Evolutionary conservation across 2,329 filamentous ascomycete genomes (phyloP).

Genomic region (Moelleriella libera): DNA sequence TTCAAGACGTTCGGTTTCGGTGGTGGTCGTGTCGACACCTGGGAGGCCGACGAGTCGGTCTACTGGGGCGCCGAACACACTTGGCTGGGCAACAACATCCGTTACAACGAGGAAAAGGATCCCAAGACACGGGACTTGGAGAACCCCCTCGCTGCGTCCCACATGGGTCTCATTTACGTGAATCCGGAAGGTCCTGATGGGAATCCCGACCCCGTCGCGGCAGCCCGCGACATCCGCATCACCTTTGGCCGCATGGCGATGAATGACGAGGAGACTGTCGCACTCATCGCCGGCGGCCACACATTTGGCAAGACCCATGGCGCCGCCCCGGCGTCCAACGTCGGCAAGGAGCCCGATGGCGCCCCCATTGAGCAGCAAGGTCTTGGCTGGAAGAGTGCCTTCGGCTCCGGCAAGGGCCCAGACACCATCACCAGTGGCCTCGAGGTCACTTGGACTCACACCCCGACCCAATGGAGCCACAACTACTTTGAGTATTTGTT

Average conservation of each 20-base stretch:
- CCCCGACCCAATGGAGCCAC: slow-evolving; percentile 64
- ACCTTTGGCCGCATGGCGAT: slow-evolving; percentile 73
- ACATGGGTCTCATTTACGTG: slow-evolving; percentile 69
- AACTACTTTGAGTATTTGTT: slow-evolving; percentile 63
- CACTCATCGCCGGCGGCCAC: slow-evolving; percentile 66
- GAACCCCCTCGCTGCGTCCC: slow-evolving; percentile 48
- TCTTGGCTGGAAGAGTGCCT: slow-evolving; percentile 56
- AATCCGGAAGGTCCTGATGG: slow-evolving; percentile 69
- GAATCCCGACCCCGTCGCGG: slow-evolving; percentile 52
- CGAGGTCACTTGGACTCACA: slow-evolving; percentile 68
- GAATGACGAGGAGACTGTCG: slow-evolving; percentile 71
- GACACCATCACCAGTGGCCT: slow-evolving; percentile 64
- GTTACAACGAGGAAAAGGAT: slow-evolving; percentile 41
- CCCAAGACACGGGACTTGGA: slow-evolving; percentile 51
- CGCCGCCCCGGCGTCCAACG: slow-evolving; percentile 47
- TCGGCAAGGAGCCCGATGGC: slow-evolving; percentile 53
- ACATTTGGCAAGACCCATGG: slow-evolving; percentile 73
- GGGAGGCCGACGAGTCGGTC: slow-evolving; percentile 60
- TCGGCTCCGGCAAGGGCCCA: slow-evolving; percentile 52
- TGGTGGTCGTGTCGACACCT: slow-evolving; percentile 57
- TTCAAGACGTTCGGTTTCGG: slow-evolving; percentile 62
- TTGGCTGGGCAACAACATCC: slow-evolving; percentile 63
- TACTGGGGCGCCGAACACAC: slow-evolving; percentile 67
- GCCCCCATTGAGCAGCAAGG: slow-evolving; percentile 53
- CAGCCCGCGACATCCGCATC: slow-evolving; percentile 57